phyloP scores from a whole-genome alignment of 176 grass and related monocot genomes.

The Echinochloa phyllopogon region DNA sequence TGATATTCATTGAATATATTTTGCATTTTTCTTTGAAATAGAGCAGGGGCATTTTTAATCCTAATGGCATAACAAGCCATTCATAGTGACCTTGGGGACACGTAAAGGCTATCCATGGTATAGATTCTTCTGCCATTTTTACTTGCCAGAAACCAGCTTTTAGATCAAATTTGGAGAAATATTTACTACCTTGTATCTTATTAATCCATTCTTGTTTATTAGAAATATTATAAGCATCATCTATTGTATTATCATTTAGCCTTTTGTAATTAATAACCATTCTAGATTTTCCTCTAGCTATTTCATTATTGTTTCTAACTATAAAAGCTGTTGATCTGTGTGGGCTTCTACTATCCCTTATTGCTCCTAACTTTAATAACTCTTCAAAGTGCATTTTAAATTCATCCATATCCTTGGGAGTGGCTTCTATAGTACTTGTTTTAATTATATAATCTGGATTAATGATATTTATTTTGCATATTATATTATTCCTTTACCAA shows the following conservation, averaged over 20 bases:
- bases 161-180: neutral
- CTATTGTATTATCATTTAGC: no score
- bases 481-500: no score
- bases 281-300: no score
- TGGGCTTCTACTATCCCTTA: neutral
- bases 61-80: neutral
- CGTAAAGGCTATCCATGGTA: neutral
- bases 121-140: neutral
- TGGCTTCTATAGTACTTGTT: neutral
- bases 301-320: no score
- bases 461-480: neutral
- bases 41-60: conserved; percentile 2
- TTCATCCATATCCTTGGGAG: conserved; percentile 14
- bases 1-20: neutral
- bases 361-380: neutral
- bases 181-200: neutral
- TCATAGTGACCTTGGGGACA: neutral
- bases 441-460: neutral
- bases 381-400: conserved; percentile 18
- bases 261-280: no score
- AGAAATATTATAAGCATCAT: no score
- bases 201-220: neutral
- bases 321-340: neutral
- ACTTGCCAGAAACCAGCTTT: neutral
- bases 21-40: neutral